These are phyloP conservation scores for Phytophthora sansomeana DNA, from an alignment of 352 stramenopile genomes.

Conservation along the genomic window DNA sequence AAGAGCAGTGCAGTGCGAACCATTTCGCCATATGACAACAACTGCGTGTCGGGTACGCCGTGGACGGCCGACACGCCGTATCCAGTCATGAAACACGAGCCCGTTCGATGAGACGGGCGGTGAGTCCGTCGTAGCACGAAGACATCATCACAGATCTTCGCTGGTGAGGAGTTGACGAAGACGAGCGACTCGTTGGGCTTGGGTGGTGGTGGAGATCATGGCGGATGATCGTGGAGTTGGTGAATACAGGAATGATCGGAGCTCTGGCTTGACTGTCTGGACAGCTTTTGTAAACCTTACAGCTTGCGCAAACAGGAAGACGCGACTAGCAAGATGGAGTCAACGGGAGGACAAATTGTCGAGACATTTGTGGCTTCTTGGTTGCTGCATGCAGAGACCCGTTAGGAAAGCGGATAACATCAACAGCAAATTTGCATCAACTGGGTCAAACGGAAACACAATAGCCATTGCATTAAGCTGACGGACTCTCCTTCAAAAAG, in stretches of 20 bases:
- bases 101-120: conserved; percentile 86
- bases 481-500: too few relatives aligned
- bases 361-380: background rate
- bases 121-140: conserved; percentile 93
- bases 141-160: conserved; percentile 84
- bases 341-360: background rate
- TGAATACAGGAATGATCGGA: conserved; percentile 9
- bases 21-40: conserved; percentile 73
- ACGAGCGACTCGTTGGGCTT: conserved; percentile 50
- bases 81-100: conserved; percentile 93
- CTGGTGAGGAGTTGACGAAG: conserved; percentile 51
- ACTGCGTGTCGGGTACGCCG: conserved; percentile 89
- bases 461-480: too few relatives aligned
- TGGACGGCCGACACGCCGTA: conserved; percentile 90
- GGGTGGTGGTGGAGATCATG: conserved; percentile 42
- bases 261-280: background rate
- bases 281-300: background rate
- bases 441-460: too few relatives aligned
- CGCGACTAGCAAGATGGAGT: background rate
- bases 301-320: background rate
- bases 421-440: background rate
- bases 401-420: background rate
- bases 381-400: background rate
- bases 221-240: background rate
- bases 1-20: conserved; percentile 42